Evolutionary conservation across 1,284 basidiomycete genomes (phyloP).

Genomic region (Entoloma clypeatum): DNA sequence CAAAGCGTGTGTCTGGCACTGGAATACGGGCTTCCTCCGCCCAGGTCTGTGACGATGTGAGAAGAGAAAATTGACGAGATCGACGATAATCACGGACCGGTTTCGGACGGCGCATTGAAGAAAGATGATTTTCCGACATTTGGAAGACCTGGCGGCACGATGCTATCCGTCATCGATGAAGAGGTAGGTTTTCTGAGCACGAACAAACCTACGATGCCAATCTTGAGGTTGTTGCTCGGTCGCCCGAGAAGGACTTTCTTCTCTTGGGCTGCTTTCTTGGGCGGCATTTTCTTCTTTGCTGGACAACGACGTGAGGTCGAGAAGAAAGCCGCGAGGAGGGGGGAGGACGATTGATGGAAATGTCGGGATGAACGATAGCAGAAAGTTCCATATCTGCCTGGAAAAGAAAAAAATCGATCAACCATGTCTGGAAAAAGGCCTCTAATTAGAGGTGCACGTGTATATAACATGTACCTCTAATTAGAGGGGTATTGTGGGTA

Average conservation of each 20-base stretch:
- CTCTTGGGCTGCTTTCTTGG: constrained; percentile 76
- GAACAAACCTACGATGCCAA: constrained; percentile 91
- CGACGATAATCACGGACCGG: constrained; percentile 42
- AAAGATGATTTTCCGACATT: constrained; percentile 95
- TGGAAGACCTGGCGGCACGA: constrained; percentile 63
- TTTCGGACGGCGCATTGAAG: constrained; percentile 94
- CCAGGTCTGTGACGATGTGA: constrained; percentile 65
- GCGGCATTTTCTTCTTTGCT: constrained; percentile 72
- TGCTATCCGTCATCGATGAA: constrained; percentile 16
- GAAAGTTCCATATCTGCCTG: no score
- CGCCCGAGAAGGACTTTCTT: constrained; percentile 87
- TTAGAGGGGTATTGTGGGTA: no score
- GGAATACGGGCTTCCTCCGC: constrained; percentile 93
- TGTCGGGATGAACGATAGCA: no score
- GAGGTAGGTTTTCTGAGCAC: constrained; percentile 16
- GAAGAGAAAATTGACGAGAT: constrained; percentile 3
- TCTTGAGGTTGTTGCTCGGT: constrained; percentile 91
- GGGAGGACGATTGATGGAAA: no score
- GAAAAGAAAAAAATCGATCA: no score
- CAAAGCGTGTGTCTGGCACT: constrained; percentile 94
- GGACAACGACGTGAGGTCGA: constrained; percentile 24
- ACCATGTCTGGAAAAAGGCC: no score
- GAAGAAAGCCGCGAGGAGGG: constrained; percentile 16
- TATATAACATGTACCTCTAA: no score
- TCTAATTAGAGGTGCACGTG: no score